phyloP scores from a whole-genome alignment of 345 rosid species.

The Gossypium longicalyx region DNA sequence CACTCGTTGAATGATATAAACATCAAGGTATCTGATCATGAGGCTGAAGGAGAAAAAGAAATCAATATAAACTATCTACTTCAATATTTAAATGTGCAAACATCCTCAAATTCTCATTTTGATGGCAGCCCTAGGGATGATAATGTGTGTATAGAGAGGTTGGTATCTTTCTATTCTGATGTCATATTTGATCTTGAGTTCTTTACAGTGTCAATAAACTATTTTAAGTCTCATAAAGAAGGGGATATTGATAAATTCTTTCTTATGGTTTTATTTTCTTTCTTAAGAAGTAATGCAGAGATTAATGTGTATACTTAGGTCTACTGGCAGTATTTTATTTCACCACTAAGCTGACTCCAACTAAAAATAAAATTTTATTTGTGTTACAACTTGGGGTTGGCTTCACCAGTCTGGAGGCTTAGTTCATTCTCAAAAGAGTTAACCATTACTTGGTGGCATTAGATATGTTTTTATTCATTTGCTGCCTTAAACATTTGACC shows the following conservation, averaged over 20 bases:
- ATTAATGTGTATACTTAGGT: neutral
- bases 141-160: constrained; percentile 36
- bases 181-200: neutral
- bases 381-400: neutral
- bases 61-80: constrained; percentile 18
- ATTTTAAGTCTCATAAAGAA: neutral
- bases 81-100: constrained; percentile 12
- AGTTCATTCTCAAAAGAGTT: neutral
- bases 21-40: constrained; percentile 24
- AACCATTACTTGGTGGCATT: neutral
- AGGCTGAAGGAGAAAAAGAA: constrained; percentile 30
- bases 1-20: constrained; percentile 24
- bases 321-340: neutral
- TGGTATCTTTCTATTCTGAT: constrained; percentile 11
- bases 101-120: constrained; percentile 23
- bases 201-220: neutral
- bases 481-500: neutral
- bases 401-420: neutral
- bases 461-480: neutral
- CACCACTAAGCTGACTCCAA: neutral
- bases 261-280: neutral
- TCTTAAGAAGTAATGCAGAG: neutral
- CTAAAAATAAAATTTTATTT: neutral
- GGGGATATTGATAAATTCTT: neutral
- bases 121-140: constrained; percentile 18